Evolutionary conservation across 2,329 filamentous ascomycete species (phyloP).

Genomic region (Cladophialophora chaetospira): DNA sequence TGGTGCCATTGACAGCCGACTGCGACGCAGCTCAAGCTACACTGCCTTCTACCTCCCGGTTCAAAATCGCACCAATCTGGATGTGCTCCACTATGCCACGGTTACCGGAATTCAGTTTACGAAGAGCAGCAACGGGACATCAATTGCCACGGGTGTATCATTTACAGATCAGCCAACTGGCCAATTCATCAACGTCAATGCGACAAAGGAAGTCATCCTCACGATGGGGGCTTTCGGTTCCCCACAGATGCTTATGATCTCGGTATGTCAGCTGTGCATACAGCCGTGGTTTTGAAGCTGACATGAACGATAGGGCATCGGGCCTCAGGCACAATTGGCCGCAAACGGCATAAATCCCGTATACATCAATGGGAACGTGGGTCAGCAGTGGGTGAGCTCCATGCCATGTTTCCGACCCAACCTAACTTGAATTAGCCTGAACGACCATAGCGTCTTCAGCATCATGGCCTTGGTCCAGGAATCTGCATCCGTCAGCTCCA

Average conservation of each 20-base stretch:
- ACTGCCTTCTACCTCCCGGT: conserved; percentile 38
- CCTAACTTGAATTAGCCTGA: conserved; percentile 24
- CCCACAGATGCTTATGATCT: conserved; percentile 44
- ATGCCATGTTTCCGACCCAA: too few relatives aligned
- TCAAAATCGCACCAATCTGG: conserved; percentile 35
- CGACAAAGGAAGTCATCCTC: conserved; percentile 39
- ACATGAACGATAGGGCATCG: conserved; percentile 35
- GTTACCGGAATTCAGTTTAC: conserved; percentile 35
- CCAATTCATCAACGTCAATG: conserved; percentile 27
- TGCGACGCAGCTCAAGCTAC: conserved; percentile 38
- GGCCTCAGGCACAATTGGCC: conserved; percentile 46
- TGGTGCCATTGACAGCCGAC: conserved; percentile 28
- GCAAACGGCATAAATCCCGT: conserved; percentile 41
- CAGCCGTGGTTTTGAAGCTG: neutral
- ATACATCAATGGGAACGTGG: conserved; percentile 39
- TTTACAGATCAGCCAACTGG: conserved; percentile 23
- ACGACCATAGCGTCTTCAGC: conserved; percentile 35
- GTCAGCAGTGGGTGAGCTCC: conserved; percentile 35
- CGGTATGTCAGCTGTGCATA: conserved; percentile 24
- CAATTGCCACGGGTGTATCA: conserved; percentile 12
- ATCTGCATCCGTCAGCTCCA: conserved; percentile 33
- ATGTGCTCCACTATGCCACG: conserved; percentile 35
- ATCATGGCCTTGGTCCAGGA: conserved; percentile 34
- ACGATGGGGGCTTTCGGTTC: conserved; percentile 43
- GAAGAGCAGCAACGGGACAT: conserved; percentile 9